Evolutionary conservation across 345 rosid genomes (phyloP), one percentile per base, ranked within the genome.

Genomic region (Cardiospermum halicacabum): DNA sequence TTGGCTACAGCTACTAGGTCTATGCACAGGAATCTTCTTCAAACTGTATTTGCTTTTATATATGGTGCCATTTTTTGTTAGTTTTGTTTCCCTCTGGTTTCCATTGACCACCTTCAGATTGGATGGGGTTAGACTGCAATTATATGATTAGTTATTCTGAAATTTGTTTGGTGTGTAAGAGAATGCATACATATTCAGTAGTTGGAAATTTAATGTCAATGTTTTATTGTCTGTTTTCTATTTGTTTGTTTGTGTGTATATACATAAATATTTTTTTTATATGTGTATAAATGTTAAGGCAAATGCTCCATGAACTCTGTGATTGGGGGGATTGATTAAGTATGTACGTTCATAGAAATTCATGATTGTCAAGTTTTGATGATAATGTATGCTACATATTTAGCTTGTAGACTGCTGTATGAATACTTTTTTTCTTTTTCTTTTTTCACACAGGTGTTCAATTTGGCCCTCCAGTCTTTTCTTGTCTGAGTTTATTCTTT

Each of bases 401-500:
- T 30, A 13, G 34, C 61, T 3, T 53, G 26, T 56, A 36, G 54
- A 59, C 54, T 62, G 24, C 59, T 53, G 51, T 51, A 22, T 53
- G 7, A 26, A 27, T 48, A 37, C 3, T 30, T 58, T 63, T 48
- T 37, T 58, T 63, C 53, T 37, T 66, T 8, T 39, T 71, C 62
- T 22, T 62, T 58, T 71, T 57, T n/a, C n/a, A 32, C 32, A 12
- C 87, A 86, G 96, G 76, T 89, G 97, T 80, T 86, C 90, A 4
- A 60, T 92, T 60, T 92, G 97, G 96, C 96, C 98, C 3, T 76
- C 91, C 66, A 82, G 92, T 78, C 79, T 89, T 32, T 85, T 73
- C 68, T 72, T 93, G 69, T 90, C 97, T 3, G 97, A 86, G 76
- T 73, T 83, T 57, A 72, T 89, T 59, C 81, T 93, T 74, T 88